These are phyloP conservation scores for Hyphopichia wangnamkhiaoensis DNA, from an alignment of 1,139 yeast genomes.

Conservation along the genomic window DNA sequence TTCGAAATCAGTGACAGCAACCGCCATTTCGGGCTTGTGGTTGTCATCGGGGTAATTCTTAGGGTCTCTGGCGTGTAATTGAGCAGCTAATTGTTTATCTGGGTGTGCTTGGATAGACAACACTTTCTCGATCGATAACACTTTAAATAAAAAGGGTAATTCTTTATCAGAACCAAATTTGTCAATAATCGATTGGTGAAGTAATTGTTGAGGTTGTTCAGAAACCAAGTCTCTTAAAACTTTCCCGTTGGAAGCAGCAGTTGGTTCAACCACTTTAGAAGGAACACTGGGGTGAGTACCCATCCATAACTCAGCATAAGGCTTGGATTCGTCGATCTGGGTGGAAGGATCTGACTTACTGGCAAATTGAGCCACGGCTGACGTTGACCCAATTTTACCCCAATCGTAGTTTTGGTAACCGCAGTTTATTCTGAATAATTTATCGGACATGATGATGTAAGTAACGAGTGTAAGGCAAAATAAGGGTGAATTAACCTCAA, in stretches of 20 bases:
- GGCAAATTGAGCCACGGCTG: constrained; percentile 90
- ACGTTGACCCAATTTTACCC: constrained; percentile 83
- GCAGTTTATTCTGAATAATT: constrained; percentile 47
- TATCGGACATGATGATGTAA: constrained; percentile 10
- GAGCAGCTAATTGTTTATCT: constrained; percentile 78
- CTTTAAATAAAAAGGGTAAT: constrained; percentile 91
- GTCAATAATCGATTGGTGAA: constrained; percentile 57
- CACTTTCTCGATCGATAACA: constrained; percentile 87
- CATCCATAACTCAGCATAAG: constrained; percentile 97
- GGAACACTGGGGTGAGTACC: constrained; percentile 97
- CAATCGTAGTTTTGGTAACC: constrained; percentile 76
- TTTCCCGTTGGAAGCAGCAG: constrained; percentile 38
- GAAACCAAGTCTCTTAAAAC: constrained; percentile 66
- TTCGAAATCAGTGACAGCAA: constrained; percentile 92
- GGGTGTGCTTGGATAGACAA: constrained; percentile 98
- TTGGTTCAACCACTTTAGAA: constrained; percentile 54
- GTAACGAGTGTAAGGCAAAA: constrained; percentile 1
- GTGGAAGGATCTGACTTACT: constrained; percentile 61
- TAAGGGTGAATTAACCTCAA: neutral
- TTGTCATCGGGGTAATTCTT: constrained; percentile 95
- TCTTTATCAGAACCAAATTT: constrained; percentile 72
- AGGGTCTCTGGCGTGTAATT: constrained; percentile 80
- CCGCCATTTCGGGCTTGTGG: constrained; percentile 99
- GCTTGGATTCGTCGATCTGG: constrained; percentile 66
- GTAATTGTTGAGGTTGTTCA: constrained; percentile 56